Percentiles rank a stretch among this genome's conserved stretches.
Evolutionary conservation across 2,329 filamentous ascomycete species (phyloP).

Genomic region (Pyricularia sp.): DNA sequence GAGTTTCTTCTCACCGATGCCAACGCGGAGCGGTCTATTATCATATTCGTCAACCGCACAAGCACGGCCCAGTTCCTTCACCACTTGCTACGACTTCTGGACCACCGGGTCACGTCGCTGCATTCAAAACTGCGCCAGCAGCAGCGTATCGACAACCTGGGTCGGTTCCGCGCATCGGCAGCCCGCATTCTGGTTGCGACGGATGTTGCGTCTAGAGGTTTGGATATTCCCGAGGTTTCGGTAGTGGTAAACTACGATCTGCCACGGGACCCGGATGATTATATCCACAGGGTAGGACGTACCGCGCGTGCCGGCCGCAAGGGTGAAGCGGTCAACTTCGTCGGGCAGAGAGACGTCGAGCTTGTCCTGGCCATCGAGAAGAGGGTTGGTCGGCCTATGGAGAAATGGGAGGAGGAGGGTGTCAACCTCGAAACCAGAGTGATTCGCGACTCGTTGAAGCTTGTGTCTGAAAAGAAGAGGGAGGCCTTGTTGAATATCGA

Average conservation of each 20-base stretch:
- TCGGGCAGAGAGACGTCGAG: conserved; percentile 88
- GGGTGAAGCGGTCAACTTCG: conserved; percentile 77
- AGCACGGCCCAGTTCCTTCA: conserved; percentile 82
- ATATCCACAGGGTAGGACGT: conserved; percentile 92
- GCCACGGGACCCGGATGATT: conserved; percentile 92
- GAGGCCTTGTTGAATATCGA: conserved; percentile 88
- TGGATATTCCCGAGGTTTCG: conserved; percentile 88
- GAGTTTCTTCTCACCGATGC: conserved; percentile 70
- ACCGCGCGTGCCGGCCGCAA: conserved; percentile 83
- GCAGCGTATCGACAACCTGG: conserved; percentile 79
- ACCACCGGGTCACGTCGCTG: conserved; percentile 82
- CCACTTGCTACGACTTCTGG: conserved; percentile 74
- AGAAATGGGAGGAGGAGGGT: conserved; percentile 76
- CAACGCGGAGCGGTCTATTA: conserved; percentile 68
- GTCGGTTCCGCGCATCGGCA: conserved; percentile 80
- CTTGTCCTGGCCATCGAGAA: conserved; percentile 84
- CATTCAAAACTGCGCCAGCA: conserved; percentile 82
- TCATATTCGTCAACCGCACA: conserved; percentile 93
- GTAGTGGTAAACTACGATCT: conserved; percentile 94
- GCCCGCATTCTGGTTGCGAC: conserved; percentile 89
- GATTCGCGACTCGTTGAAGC: conserved; percentile 73
- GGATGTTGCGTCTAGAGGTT: conserved; percentile 85
- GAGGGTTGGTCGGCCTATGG: conserved; percentile 72
- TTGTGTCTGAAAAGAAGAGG: conserved; percentile 91
- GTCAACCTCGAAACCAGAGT: conserved; percentile 92